phyloP scores from a whole-genome alignment of 2,329 filamentous ascomycete genomes.

The Neospermospora avenae region DNA sequence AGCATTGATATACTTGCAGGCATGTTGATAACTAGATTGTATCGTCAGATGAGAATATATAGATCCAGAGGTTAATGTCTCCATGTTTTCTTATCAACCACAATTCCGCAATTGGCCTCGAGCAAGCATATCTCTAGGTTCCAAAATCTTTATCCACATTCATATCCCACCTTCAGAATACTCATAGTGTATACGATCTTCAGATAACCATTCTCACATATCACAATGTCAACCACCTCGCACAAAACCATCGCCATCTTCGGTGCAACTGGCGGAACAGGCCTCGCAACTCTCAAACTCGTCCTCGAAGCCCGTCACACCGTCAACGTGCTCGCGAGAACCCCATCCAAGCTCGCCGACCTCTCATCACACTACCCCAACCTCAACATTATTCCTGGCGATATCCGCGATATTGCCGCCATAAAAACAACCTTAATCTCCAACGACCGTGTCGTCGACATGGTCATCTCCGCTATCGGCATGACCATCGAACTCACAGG shows the following conservation, averaged over 20 bases:
- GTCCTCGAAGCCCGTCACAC: constrained; percentile 44
- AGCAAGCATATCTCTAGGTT: background rate
- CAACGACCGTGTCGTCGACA: constrained; percentile 40
- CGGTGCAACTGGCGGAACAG: constrained; percentile 49
- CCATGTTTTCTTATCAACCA: background rate
- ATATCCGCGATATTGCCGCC: constrained; percentile 42
- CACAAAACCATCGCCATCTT: constrained; percentile 46
- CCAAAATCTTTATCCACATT: background rate
- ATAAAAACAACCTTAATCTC: constrained; percentile 39
- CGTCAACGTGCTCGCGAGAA: constrained; percentile 45
- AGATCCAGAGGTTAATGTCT: background rate
- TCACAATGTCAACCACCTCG: constrained; percentile 4
- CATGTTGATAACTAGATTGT: background rate
- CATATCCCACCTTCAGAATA: background rate
- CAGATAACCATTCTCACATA: background rate
- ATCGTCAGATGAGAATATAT: background rate
- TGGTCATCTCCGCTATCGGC: constrained; percentile 49
- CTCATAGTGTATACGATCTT: background rate
- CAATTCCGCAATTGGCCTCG: background rate
- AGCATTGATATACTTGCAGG: background rate
- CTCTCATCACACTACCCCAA: constrained; percentile 35
- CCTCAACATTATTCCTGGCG: constrained; percentile 45
- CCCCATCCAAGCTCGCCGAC: constrained; percentile 45
- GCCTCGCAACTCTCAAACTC: constrained; percentile 44
- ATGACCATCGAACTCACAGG: constrained; percentile 23